Evolutionary conservation across 2,329 filamentous ascomycete genomes (phyloP).

Genomic region (Teratosphaeria gauchensis): DNA sequence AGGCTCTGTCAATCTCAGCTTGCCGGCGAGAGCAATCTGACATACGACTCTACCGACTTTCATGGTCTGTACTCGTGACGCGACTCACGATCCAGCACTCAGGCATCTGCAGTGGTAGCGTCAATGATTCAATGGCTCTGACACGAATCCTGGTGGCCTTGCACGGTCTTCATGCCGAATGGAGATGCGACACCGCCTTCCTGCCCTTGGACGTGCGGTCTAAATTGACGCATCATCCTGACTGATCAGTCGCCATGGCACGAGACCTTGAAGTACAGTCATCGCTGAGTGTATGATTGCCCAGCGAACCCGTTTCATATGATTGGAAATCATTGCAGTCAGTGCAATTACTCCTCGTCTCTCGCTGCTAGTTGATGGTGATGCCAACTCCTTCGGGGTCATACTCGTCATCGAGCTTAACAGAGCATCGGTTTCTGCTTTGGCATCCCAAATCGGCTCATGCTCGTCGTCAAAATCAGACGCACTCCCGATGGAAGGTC

Average conservation of each 20-base stretch:
- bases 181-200: neutral
- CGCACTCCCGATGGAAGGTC: neutral
- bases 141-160: too few species aligned
- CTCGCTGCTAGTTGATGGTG: neutral
- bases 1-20: too few species aligned
- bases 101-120: too few species aligned
- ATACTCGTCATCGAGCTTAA: neutral
- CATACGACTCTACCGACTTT: too few species aligned
- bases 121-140: too few species aligned
- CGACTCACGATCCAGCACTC: too few species aligned
- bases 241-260: neutral
- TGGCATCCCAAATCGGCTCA: neutral
- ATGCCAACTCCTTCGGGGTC: neutral
- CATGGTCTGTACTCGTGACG: too few species aligned
- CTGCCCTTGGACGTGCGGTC: neutral
- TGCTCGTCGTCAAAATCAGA: neutral
- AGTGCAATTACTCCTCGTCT: neutral
- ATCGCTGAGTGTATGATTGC: neutral
- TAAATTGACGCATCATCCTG: neutral
- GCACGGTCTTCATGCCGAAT: neutral
- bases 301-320: neutral
- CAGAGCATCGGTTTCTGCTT: neutral
- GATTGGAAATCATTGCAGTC: neutral
- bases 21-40: too few species aligned
- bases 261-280: neutral